phyloP scores from a whole-genome alignment of 2,329 filamentous ascomycete species.

The Diaporthe citrichinensis region DNA sequence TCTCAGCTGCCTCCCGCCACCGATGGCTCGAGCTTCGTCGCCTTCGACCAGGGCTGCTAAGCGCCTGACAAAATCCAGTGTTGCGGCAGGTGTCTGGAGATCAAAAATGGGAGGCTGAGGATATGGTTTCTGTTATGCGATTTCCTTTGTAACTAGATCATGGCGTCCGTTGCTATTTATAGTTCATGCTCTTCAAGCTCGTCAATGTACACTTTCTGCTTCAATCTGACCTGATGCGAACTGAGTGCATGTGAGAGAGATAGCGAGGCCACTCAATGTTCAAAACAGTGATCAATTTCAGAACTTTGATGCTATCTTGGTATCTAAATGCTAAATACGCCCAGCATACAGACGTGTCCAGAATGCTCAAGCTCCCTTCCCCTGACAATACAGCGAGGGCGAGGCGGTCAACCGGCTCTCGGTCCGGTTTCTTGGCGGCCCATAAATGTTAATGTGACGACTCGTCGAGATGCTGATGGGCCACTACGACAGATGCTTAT shows the following conservation, averaged over 20 bases:
- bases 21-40: slow-evolving; percentile 16
- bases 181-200: background rate
- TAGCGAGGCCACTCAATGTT: background rate
- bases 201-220: slow-evolving; percentile 8
- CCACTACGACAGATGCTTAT: too few species aligned
- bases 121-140: background rate
- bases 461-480: too few species aligned
- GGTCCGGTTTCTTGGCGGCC: too few species aligned
- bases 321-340: too few species aligned
- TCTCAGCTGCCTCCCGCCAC: slow-evolving; percentile 12
- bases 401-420: too few species aligned
- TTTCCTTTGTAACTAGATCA: slow-evolving; percentile 16
- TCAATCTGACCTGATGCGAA: background rate
- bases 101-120: background rate
- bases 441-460: too few species aligned
- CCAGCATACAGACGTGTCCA: too few species aligned
- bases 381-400: too few species aligned
- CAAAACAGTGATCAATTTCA: too few species aligned
- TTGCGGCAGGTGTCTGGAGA: background rate
- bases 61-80: background rate
- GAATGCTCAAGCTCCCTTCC: too few species aligned
- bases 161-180: background rate
- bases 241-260: too few species aligned
- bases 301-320: too few species aligned
- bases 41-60: slow-evolving; percentile 23